Evolutionary conservation across 805 yeast species (phyloP).

Genomic region (Saccharomycopsis sp.): DNA sequence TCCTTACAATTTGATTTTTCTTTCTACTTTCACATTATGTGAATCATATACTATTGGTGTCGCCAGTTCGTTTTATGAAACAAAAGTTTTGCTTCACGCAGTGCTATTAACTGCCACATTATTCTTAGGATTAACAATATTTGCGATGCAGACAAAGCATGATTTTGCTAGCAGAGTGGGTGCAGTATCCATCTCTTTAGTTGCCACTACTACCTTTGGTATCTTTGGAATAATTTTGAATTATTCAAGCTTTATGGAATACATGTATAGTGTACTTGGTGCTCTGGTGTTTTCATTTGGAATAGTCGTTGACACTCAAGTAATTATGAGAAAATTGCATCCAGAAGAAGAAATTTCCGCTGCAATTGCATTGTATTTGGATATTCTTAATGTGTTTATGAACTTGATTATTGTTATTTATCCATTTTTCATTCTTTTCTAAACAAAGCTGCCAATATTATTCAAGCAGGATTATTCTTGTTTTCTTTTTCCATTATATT

Average conservation of each 20-base stretch:
- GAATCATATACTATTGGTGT: constrained; percentile 73
- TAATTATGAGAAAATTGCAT: constrained; percentile 63
- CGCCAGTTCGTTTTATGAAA: constrained; percentile 54
- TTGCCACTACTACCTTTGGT: constrained; percentile 67
- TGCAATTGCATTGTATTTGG: constrained; percentile 71
- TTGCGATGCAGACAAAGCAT: constrained; percentile 72
- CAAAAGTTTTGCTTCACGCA: constrained; percentile 63
- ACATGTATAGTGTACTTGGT: constrained; percentile 64
- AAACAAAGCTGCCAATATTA: too few species aligned
- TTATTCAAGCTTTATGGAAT: constrained; percentile 47
- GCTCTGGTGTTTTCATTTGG: constrained; percentile 68
- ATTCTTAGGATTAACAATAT: constrained; percentile 67
- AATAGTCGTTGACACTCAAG: constrained; percentile 75
- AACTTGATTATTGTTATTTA: too few species aligned
- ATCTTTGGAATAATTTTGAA: constrained; percentile 65
- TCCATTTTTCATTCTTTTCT: too few species aligned
- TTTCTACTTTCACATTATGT: constrained; percentile 61
- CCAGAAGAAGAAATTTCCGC: constrained; percentile 83
- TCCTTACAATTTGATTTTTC: constrained; percentile 56
- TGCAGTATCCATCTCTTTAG: constrained; percentile 46
- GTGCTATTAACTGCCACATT: constrained; percentile 59
- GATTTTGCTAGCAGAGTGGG: constrained; percentile 69
- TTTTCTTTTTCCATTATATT: too few species aligned
- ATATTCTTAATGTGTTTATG: constrained; percentile 73
- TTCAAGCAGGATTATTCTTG: too few species aligned